Evolutionary conservation across 208 protist genomes (phyloP).

Genomic region (Trypanosoma vivax): DNA sequence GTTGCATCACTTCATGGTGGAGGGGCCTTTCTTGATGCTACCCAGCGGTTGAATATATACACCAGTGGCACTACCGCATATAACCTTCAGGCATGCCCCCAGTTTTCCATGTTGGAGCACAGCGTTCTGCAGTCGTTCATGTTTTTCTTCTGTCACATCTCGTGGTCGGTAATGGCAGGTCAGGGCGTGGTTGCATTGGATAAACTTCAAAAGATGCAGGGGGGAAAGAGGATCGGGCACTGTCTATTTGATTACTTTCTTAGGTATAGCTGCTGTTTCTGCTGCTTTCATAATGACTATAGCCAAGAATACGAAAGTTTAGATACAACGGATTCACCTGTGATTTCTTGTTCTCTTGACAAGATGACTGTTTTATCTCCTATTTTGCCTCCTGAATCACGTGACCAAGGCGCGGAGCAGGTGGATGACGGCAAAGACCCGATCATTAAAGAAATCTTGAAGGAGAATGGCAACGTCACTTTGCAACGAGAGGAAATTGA

Average conservation of each 20-base stretch:
- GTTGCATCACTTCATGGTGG: constrained; percentile 30
- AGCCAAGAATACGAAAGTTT: no score
- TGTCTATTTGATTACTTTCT: background rate
- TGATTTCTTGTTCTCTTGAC: no score
- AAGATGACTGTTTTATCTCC: no score
- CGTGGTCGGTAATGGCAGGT: constrained; percentile 59
- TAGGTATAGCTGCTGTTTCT: background rate
- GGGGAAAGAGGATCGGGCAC: background rate
- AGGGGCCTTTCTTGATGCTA: constrained; percentile 35
- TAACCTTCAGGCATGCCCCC: constrained; percentile 35
- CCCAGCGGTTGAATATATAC: constrained; percentile 11
- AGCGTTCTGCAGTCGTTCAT: constrained; percentile 39
- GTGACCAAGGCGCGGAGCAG: no score
- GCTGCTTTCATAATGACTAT: no score
- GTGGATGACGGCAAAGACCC: no score
- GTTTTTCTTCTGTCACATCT: constrained; percentile 36
- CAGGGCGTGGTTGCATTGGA: constrained; percentile 35
- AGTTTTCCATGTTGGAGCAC: constrained; percentile 44
- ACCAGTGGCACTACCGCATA: constrained; percentile 21
- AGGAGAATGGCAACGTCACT: no score
- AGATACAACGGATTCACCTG: no score
- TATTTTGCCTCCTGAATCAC: no score
- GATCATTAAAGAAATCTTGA: no score
- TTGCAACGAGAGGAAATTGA: no score
- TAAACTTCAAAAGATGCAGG: background rate